These are phyloP conservation scores for Glarea lozoyensis DNA, from an alignment of 495 filamentous ascomycete genomes.

Conservation along the genomic window DNA sequence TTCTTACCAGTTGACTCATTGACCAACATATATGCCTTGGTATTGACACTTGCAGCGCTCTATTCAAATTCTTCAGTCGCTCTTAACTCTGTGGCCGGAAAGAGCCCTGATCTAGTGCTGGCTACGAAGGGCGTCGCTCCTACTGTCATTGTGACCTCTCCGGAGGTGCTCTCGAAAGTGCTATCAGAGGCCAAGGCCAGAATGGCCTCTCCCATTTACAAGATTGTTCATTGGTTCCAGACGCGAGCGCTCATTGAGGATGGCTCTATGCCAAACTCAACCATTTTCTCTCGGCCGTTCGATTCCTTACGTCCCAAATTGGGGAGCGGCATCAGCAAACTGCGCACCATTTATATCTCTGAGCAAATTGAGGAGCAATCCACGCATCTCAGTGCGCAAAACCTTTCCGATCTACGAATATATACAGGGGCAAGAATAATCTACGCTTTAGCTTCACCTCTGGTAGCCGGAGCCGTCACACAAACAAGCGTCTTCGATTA, in stretches of 20 bases:
- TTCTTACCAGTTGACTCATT: slow-evolving; percentile 86
- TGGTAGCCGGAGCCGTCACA: slow-evolving; percentile 73
- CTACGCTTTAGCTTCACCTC: slow-evolving; percentile 75
- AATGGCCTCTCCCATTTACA: slow-evolving; percentile 33
- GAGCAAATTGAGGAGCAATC: slow-evolving; percentile 44
- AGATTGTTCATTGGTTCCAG: slow-evolving; percentile 45
- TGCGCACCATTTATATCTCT: slow-evolving; percentile 65
- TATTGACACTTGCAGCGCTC: slow-evolving; percentile 72
- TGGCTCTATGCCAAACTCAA: slow-evolving; percentile 64
- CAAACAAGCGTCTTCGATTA: slow-evolving; percentile 90
- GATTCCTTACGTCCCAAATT: slow-evolving; percentile 47
- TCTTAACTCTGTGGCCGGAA: slow-evolving; percentile 75
- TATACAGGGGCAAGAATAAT: slow-evolving; percentile 74
- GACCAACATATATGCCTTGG: slow-evolving; percentile 66
- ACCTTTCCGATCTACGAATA: slow-evolving; percentile 69
- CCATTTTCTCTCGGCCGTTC: slow-evolving; percentile 53
- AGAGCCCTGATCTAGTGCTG: slow-evolving; percentile 56
- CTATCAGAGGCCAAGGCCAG: slow-evolving; percentile 42
- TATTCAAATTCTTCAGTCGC: slow-evolving; percentile 78
- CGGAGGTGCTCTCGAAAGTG: slow-evolving; percentile 59
- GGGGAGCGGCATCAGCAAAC: slow-evolving; percentile 58
- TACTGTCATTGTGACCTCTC: slow-evolving; percentile 74
- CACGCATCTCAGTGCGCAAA: slow-evolving; percentile 49
- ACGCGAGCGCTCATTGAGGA: slow-evolving; percentile 52
- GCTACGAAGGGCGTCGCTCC: slow-evolving; percentile 68